A percentile compares a stretch with the other conserved stretches of the same genome.
Conservation (phyloP, 371 early-diverging fungal species). For the Haplosporangium sp. region DNA sequence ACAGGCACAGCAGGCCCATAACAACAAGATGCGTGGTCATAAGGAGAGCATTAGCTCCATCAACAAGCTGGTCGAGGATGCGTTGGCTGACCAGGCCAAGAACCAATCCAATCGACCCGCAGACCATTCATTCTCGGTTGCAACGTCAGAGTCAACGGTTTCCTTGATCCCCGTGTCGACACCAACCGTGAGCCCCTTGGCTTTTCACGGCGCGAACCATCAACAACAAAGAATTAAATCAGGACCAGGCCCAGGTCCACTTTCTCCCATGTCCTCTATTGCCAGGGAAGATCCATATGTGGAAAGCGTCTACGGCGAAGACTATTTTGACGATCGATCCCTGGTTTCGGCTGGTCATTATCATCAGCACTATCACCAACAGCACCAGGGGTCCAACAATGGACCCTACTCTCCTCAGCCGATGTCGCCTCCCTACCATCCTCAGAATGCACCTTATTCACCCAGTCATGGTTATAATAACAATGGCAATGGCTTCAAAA, state of each 20-base stretch:
- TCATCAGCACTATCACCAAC: too few relatives aligned
- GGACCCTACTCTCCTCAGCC: constrained; percentile 24
- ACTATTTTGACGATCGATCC: constrained; percentile 32
- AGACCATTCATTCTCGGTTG: constrained; percentile 16
- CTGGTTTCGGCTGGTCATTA: constrained; percentile 15
- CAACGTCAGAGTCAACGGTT: constrained; percentile 35
- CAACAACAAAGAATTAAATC: background rate
- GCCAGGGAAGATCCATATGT: constrained; percentile 33
- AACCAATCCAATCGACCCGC: background rate
- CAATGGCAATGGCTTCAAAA: background rate
- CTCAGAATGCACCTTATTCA: constrained; percentile 2
- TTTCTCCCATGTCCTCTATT: constrained; percentile 9
- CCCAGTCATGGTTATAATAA: constrained; percentile 11
- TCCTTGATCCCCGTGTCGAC: constrained; percentile 40
- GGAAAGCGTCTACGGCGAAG: constrained; percentile 39
- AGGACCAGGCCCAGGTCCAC: constrained; percentile 7
- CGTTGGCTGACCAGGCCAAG: background rate
- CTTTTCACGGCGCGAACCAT: constrained; percentile 11
- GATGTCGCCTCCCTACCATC: constrained; percentile 19
- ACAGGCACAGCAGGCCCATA: constrained; percentile 41
- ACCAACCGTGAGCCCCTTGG: constrained; percentile 14
- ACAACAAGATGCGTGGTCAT: constrained; percentile 38
- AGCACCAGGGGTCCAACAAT: background rate
- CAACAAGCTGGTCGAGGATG: constrained; percentile 19
- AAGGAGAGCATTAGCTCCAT: constrained; percentile 44